Conservation (phyloP, 306 rosid genomes). For the Purshia tridentata region DNA sequence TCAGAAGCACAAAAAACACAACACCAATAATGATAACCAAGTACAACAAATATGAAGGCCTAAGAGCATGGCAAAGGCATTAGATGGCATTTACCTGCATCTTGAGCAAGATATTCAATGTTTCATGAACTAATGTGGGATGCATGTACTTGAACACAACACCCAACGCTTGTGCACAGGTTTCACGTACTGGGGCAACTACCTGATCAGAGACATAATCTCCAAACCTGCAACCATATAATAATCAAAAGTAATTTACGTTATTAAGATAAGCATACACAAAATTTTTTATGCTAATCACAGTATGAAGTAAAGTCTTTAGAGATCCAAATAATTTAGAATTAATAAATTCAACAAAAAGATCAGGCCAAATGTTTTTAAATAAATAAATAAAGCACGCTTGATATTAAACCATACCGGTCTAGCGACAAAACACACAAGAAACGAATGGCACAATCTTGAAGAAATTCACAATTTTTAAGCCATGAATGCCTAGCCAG, state of each 20-base stretch:
- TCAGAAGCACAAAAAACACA: slow-evolving; percentile 43
- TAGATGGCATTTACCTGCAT: slow-evolving; percentile 80
- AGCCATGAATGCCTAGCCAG: slow-evolving; percentile 88
- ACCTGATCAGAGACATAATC: slow-evolving; percentile 99
- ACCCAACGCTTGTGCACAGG: slow-evolving; percentile 97
- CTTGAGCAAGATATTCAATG: slow-evolving; percentile 82
- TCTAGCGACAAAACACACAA: slow-evolving; percentile 86
- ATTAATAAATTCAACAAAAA: neutral
- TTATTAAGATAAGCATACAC: neutral
- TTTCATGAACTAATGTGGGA: slow-evolving; percentile 73
- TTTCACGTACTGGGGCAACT: slow-evolving; percentile 98
- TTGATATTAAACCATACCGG: slow-evolving; percentile 54
- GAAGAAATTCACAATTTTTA: slow-evolving; percentile 83
- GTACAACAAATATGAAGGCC: slow-evolving; percentile 19
- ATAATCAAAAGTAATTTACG: slow-evolving; percentile 13
- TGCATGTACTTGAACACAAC: slow-evolving; percentile 94
- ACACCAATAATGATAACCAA: slow-evolving; percentile 10
- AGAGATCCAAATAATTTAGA: slow-evolving; percentile 1
- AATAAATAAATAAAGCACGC: neutral
- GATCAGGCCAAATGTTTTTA: neutral
- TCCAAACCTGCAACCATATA: slow-evolving; percentile 75
- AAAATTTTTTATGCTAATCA: neutral
- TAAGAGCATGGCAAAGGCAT: slow-evolving; percentile 23
- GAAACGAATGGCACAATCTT: slow-evolving; percentile 87
- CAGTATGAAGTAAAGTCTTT: neutral